Base-by-base conservation (phyloP, 345 rosid genomes). In the Erucastrum elatum region DNA sequence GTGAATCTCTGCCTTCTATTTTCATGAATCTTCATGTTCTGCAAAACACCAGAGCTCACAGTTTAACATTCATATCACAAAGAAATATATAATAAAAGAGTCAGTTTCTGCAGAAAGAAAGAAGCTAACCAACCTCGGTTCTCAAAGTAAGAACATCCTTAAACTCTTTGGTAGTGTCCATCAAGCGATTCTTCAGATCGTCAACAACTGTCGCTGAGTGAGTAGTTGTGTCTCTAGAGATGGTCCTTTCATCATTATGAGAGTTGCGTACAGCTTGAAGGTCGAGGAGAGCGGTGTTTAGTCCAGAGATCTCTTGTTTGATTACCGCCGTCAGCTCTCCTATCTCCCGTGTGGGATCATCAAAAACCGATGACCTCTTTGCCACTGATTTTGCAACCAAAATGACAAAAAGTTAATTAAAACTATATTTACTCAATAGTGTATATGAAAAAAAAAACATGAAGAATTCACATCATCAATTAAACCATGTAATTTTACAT, bases 101-200 rank as follows among this genome's bases (percentile, higher is more conserved):
- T 35, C 21, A 25, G 5, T 25, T 0, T 29, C 46, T 21, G 37
- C 41, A 71, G 74, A 71, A 76, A 27, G 21, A 21, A 21, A 21
- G 56, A 70, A 39, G 1, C 46, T 39, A 39, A 90, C 97, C 95
- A 39, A 90, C 97, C 95, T 92, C 97, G 25, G 97, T 88, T 58
- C 97, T 88, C 86, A 85, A 81, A 41, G 97, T 92, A 29, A 92
- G 93, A 71, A 92, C 93, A 75, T 92, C 93, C 78, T 90, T 92
- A 69, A 92, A 92, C 84, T 90, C 97, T 81, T 92, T 92, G 11
- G 95, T 90, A 35, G 97, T 70, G 8, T 88, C 86, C 95, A 92
- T 92, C 79, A 92, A 68, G 49, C 95, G 91, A 66, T 87, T 87
- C 87, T 92, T 92, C 62, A 92, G 80, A 83, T 83, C 81, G 77